These are phyloP conservation scores for Apiospora arundinis DNA, from an alignment of 2,329 filamentous ascomycete species.

Conservation along the genomic window DNA sequence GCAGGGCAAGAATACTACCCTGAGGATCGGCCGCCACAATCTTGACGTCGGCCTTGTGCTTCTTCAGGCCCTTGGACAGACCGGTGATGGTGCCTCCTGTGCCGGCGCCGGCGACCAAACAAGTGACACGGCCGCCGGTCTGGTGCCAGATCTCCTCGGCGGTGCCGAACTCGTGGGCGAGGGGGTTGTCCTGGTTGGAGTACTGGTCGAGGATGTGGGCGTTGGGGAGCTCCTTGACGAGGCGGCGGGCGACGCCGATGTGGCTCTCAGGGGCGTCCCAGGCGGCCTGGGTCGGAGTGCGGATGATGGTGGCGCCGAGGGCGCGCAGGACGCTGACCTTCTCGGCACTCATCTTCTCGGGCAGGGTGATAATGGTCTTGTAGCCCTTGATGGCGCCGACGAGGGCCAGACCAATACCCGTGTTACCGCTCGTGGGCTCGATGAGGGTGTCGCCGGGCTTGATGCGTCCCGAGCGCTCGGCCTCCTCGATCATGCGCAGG, in stretches of 20 bases:
- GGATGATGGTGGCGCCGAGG: slow-evolving; percentile 94
- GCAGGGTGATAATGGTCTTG: slow-evolving; percentile 97
- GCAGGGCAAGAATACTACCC: slow-evolving; percentile 88
- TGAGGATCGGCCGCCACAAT: slow-evolving; percentile 92
- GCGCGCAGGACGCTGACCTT: slow-evolving; percentile 96
- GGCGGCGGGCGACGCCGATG: slow-evolving; percentile 88
- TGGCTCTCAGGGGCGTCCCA: slow-evolving; percentile 95
- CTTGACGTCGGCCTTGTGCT: slow-evolving; percentile 85
- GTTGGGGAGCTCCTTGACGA: slow-evolving; percentile 96
- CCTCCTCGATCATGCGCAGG: slow-evolving; percentile 95
- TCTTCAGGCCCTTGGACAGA: slow-evolving; percentile 81
- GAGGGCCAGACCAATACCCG: slow-evolving; percentile 93
- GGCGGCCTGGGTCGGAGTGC: slow-evolving; percentile 93
- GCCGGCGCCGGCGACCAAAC: slow-evolving; percentile 88
- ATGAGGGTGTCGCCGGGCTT: slow-evolving; percentile 97
- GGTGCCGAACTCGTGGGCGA: slow-evolving; percentile 92
- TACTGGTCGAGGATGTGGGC: slow-evolving; percentile 98
- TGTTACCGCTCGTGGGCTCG: slow-evolving; percentile 97
- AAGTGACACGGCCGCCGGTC: slow-evolving; percentile 81
- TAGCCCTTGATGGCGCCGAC: slow-evolving; percentile 97
- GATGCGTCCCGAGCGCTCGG: slow-evolving; percentile 88
- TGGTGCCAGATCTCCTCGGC: slow-evolving; percentile 97
- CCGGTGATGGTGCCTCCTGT: slow-evolving; percentile 96
- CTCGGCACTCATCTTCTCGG: slow-evolving; percentile 99
- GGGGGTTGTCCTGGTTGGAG: slow-evolving; percentile 86